phyloP scores from a whole-genome alignment of 176 grass and related monocot species.

The Lolium perenne region DNA sequence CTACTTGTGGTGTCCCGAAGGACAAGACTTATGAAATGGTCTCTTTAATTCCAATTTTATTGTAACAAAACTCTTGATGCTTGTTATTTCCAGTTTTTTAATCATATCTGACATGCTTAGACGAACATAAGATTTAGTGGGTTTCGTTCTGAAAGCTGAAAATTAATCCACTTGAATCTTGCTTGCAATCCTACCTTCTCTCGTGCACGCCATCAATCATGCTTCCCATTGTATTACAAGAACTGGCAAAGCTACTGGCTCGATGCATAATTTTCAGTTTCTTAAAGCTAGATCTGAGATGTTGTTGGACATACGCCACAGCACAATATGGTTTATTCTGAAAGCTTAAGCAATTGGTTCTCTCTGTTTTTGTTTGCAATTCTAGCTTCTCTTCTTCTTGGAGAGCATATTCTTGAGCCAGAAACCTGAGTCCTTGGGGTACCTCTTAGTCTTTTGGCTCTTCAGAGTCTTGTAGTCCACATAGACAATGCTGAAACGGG shows the following conservation, averaged over 20 bases:
- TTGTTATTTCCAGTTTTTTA: constrained; percentile 3
- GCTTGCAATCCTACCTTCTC: neutral
- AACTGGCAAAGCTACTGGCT: constrained; percentile 4
- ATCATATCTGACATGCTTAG: constrained; percentile 13
- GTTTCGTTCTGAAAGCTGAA: constrained; percentile 17
- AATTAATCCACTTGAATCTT: neutral
- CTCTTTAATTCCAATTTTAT: neutral
- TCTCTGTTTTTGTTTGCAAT: neutral
- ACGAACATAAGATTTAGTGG: neutral
- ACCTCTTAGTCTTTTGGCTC: constrained; percentile 26
- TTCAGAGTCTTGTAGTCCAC: constrained; percentile 77
- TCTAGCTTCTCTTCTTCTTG: constrained; percentile 45
- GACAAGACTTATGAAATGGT: neutral
- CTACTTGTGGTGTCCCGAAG: constrained; percentile 8
- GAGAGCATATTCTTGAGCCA: constrained; percentile 83
- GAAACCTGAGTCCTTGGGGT: constrained; percentile 89
- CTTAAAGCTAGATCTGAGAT: constrained; percentile 22
- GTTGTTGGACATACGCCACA: neutral
- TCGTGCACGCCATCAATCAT: too few species aligned
- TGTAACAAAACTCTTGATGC: constrained; percentile 3
- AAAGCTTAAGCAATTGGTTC: constrained; percentile 4
- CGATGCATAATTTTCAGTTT: constrained; percentile 3
- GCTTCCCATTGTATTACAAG: too few species aligned
- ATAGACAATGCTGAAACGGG: constrained; percentile 81
- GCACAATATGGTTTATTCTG: neutral